Evolutionary conservation across 2,329 filamentous ascomycete species (phyloP).

Genomic region (Aspergillus jensenii): DNA sequence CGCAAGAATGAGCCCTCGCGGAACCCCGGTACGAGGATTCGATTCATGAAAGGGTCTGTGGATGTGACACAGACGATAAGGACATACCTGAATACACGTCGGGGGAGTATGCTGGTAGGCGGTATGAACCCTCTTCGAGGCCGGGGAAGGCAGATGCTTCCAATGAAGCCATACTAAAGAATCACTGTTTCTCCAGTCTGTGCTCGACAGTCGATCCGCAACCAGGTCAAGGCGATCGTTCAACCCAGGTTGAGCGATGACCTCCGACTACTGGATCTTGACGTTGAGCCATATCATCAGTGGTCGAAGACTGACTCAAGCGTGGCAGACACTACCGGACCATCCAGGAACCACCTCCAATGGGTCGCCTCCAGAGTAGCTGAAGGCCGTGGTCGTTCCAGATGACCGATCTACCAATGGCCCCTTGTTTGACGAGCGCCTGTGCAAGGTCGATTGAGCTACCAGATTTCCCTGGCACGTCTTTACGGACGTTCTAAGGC

Average conservation of each 20-base stretch:
- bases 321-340: background rate
- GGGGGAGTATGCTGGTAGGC: slow-evolving; percentile 1
- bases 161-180: background rate
- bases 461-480: background rate
- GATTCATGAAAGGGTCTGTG: background rate
- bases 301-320: background rate
- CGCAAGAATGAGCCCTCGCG: too few species aligned
- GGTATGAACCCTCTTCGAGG: background rate
- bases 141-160: background rate
- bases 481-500: background rate
- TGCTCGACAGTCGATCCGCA: background rate
- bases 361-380: background rate
- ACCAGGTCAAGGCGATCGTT: background rate
- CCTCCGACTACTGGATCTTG: background rate
- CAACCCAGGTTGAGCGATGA: background rate
- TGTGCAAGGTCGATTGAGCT: background rate
- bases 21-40: background rate
- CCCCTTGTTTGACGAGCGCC: too few species aligned
- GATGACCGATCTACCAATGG: background rate
- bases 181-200: background rate
- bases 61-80: background rate
- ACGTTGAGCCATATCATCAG: background rate
- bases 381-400: background rate
- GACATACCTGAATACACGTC: background rate
- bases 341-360: background rate